Base-by-base conservation (phyloP, 108 stramenopile genomes). In the Aurantiochytrium sp. region DNA sequence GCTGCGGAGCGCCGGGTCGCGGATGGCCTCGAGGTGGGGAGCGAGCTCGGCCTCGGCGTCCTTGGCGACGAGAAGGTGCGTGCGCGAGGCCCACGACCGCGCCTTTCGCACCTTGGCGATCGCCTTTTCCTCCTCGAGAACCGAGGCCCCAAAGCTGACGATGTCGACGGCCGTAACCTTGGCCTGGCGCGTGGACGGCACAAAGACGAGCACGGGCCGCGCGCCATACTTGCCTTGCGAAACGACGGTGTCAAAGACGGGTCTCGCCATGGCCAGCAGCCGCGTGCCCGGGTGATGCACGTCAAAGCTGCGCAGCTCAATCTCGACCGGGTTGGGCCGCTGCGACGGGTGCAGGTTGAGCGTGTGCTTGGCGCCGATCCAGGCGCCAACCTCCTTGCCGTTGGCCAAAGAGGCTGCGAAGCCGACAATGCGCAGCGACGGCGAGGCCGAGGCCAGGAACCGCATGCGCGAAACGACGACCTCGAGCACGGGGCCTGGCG, bases 161-260 rank as follows among this genome's bases (percentile, higher is more conserved):
- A 98, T 59, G 89, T 98, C 98, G 87, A 99, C 98, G 8, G 98
- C 98, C 30, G 97, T 96, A 6, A 99, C 95, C 89, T 98, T 97
- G 50, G 96, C 96, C 90, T 99, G 99, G 86, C 97, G 95, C 54
- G 97, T 89, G 48, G 96, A 97, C 15, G 99, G 97, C 27, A 97
- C 98, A 90, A 97, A 97, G 54, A 98, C 93, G 17, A 99, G 91
- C 4, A 90, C 91, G 52, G 93, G 93, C 90, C 95, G 94, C 27
- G 92, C 93, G 69, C 92, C 93, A n/a, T 19, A 8, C 45, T 4
- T 4, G 4, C 31, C 85, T 6, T 85, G 95, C 48, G 93, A 87
- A 52, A 88, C 86, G n/a, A 96, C 91, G 17, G 95, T 92, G 89
- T 95, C 96, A 92, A 96, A 98, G 22, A 96, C 93, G 15, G 97